Conservation (phyloP, 1,284 basidiomycete genomes). For the Cystobasidium sp. region DNA sequence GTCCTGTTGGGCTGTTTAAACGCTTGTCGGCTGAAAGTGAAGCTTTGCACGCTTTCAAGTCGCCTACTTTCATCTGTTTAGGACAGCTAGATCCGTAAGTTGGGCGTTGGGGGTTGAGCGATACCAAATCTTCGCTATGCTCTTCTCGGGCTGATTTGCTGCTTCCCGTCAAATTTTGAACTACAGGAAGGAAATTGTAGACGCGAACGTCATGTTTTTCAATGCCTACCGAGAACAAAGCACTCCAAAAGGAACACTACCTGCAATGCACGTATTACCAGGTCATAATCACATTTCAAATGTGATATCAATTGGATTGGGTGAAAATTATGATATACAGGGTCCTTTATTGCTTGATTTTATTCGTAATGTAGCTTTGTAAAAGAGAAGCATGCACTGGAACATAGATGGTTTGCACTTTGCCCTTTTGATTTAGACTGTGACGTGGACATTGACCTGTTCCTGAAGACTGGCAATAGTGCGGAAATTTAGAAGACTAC, state of each 20-base stretch:
- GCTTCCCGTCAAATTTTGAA: background rate
- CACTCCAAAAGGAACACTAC: slow-evolving; percentile 40
- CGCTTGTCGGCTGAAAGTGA: background rate
- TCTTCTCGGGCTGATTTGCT: too few species aligned
- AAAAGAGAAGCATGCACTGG: background rate
- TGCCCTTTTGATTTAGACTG: too few species aligned
- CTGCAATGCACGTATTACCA: slow-evolving; percentile 43
- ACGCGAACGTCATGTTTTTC: slow-evolving; percentile 47
- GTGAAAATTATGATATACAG: slow-evolving; percentile 43
- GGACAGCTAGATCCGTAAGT: slow-evolving; percentile 45
- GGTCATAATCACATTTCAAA: slow-evolving; percentile 49
- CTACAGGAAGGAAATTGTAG: slow-evolving; percentile 45
- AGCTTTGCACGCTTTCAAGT: slow-evolving; percentile 8
- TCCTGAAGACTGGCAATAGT: too few species aligned
- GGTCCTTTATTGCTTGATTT: slow-evolving; percentile 20
- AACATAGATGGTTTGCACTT: too few species aligned
- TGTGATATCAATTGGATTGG: slow-evolving; percentile 46
- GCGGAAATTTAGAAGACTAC: too few species aligned
- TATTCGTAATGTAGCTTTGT: background rate
- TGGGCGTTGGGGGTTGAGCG: background rate
- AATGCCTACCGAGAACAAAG: slow-evolving; percentile 45
- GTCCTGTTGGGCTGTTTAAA: slow-evolving; percentile 37
- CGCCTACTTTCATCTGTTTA: slow-evolving; percentile 29
- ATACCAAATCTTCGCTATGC: background rate
- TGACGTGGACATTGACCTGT: too few species aligned